These are phyloP conservation scores for Lolium multiflorum DNA, from an alignment of 176 grass and related monocot species.

Conservation along the genomic window DNA sequence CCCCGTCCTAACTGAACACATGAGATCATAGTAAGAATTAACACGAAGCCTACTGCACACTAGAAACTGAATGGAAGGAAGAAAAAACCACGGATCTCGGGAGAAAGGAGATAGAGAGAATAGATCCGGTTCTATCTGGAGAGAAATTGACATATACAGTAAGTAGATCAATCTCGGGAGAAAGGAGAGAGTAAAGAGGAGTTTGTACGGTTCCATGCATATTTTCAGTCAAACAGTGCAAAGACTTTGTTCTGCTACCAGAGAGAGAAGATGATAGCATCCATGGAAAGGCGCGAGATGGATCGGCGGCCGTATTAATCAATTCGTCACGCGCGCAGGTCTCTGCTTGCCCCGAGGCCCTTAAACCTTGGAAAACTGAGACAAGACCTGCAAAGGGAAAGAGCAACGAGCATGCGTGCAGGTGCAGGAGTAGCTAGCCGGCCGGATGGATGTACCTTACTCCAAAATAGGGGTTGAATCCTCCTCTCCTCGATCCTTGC, in stretches of 20 bases:
- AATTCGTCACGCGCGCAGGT: constrained; percentile 34
- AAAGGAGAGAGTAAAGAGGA: neutral
- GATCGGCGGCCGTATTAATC: constrained; percentile 43
- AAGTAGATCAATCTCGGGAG: neutral
- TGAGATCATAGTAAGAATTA: constrained; percentile 42
- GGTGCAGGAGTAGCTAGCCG: neutral
- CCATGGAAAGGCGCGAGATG: constrained; percentile 35
- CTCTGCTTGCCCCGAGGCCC: constrained; percentile 9
- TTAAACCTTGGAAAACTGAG: constrained; percentile 17
- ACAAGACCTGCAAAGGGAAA: constrained; percentile 35
- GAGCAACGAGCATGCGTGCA: constrained; percentile 19
- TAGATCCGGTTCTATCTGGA: neutral
- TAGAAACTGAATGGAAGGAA: neutral
- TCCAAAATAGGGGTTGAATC: constrained; percentile 44
- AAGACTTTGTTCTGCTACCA: neutral
- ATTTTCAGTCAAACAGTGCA: neutral
- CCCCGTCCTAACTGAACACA: constrained; percentile 29
- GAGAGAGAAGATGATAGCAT: neutral
- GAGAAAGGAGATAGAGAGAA: neutral
- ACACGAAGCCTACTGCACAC: neutral
- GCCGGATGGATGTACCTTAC: constrained; percentile 21
- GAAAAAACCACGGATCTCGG: neutral
- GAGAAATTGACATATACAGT: neutral
- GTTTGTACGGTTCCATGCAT: neutral
- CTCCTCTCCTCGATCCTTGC: constrained; percentile 16